phyloP scores from a whole-genome alignment of 306 rosid genomes.

The Casuarina equisetifolia region DNA sequence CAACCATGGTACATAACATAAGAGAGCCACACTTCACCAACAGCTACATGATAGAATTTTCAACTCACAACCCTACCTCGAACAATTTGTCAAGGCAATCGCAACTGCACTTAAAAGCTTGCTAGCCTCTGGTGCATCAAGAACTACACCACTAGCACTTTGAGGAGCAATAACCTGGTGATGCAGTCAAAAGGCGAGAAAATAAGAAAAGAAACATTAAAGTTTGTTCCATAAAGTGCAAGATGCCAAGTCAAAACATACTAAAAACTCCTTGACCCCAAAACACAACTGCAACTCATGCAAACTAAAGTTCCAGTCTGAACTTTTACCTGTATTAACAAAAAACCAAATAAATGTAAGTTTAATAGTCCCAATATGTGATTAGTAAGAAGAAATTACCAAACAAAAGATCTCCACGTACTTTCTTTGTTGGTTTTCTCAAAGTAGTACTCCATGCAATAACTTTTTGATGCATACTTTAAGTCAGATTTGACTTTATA shows the following conservation, averaged over 20 bases:
- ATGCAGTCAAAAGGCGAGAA: conserved; percentile 27
- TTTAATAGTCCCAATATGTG: conserved; percentile 6
- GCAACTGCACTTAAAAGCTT: conserved; percentile 96
- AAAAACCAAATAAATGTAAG: conserved; percentile 26
- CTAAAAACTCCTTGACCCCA: conserved; percentile 93
- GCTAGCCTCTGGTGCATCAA: conserved; percentile 94
- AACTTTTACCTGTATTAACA: conserved; percentile 48
- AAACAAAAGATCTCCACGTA: conserved; percentile 20
- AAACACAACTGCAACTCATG: conserved; percentile 85
- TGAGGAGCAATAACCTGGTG: conserved; percentile 89
- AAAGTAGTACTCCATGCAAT: conserved; percentile 81
- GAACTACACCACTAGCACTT: conserved; percentile 96
- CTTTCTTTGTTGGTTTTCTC: conserved; percentile 51
- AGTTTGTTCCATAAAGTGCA: conserved; percentile 11
- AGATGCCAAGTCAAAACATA: conserved; percentile 36
- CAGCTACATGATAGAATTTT: conserved; percentile 10
- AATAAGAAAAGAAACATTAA: conserved; percentile 6
- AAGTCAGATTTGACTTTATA: conserved; percentile 83
- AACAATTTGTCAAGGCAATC: conserved; percentile 94
- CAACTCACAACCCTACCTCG: conserved; percentile 48
- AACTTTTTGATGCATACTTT: conserved; percentile 72
- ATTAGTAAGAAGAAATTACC: conserved; percentile 3
- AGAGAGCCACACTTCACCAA: conserved; percentile 22
- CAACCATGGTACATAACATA: background rate
- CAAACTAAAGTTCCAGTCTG: conserved; percentile 59